A percentile compares a stretch with the other conserved stretches of the same genome.
Evolutionary conservation across 1,139 yeast genomes (phyloP).

Genomic region (Candida gigantensis): DNA sequence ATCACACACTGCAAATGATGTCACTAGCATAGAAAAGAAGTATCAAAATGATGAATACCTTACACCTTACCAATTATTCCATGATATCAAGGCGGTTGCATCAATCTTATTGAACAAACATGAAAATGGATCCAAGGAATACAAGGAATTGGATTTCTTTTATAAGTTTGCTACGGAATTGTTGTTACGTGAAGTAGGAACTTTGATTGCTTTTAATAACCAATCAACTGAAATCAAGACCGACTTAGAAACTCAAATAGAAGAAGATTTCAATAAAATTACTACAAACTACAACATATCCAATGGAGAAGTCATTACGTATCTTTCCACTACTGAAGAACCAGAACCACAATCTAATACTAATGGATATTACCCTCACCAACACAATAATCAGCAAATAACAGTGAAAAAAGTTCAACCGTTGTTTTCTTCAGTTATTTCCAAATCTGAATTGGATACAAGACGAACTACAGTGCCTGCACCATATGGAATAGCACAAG

Average conservation of each 20-base stretch:
- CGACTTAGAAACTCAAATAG: conserved; percentile 34
- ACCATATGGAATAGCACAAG: conserved; percentile 56
- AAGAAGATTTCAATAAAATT: conserved; percentile 67
- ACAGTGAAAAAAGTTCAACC: conserved; percentile 49
- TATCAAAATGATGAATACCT: conserved; percentile 36
- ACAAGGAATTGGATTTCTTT: conserved; percentile 63
- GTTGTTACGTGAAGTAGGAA: conserved; percentile 67
- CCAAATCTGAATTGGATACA: conserved; percentile 66
- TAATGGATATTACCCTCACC: conserved; percentile 20
- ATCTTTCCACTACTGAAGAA: conserved; percentile 34
- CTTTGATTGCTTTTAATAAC: conserved; percentile 27
- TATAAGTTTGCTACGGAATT: conserved; percentile 72
- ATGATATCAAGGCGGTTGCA: conserved; percentile 71
- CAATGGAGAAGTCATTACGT: conserved; percentile 63
- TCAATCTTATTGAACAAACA: conserved; percentile 49
- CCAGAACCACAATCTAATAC: conserved; percentile 20
- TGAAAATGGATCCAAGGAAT: conserved; percentile 57
- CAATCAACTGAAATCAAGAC: conserved; percentile 13
- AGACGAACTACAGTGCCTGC: conserved; percentile 62
- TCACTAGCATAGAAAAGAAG: conserved; percentile 25
- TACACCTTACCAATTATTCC: conserved; percentile 57
- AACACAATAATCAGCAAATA: conserved; percentile 24
- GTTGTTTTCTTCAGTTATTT: conserved; percentile 65
- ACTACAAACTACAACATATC: conserved; percentile 56
- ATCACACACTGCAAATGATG: conserved; percentile 21